Base-by-base conservation (phyloP, 108 stramenopile species). In the Seminavis robusta region DNA sequence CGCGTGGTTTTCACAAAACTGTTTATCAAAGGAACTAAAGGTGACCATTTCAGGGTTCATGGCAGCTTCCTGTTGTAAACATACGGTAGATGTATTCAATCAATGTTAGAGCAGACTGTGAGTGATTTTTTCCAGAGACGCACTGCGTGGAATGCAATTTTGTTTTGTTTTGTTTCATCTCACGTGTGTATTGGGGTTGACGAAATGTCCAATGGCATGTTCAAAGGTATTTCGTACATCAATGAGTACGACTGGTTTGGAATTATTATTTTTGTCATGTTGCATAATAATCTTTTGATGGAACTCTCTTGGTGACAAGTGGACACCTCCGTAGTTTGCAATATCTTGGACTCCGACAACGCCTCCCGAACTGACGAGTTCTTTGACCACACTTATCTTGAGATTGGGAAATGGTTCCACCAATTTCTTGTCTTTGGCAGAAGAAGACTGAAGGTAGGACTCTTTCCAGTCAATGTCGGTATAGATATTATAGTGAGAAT, bases 171-270 rank as follows among this genome's bases (percentile, higher is more conserved):
- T n/a, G n/a, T n/a, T n/a, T n/a, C n/a, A n/a, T n/a, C n/a, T n/a
- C n/a, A n/a, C n/a, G n/a, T n/a, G 40, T 42, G 44, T 70, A 26
- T 45, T 36, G 5, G 66, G 66, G 44, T 47, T 51, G 16, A 89
- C 60, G 52, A 90, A 90, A 57, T 86, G 84, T 19, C 88, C 88
- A 63, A 90, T 90, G 24, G 77, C 65, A 54, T 86, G 65, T 37
- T 90, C 88, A 62, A 90, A 86, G n/a, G 88, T 81, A 61, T 90
- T 90, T 23, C 88, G 79, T n/a, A 90, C 88, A 61, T 90, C 88
- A 58, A 90, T 79, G 29, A 90, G 41, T 5, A 81, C 82, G 0
- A 81, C 77, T 41, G 71, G 59, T 38, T 74, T 71, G 13, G 47
- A 26, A 26, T 43, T 29, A 17, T 58, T 10, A 26, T 33, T 25